These are phyloP conservation scores for Sutorius eximius DNA, from an alignment of 1,284 basidiomycete species.

Conservation along the genomic window DNA sequence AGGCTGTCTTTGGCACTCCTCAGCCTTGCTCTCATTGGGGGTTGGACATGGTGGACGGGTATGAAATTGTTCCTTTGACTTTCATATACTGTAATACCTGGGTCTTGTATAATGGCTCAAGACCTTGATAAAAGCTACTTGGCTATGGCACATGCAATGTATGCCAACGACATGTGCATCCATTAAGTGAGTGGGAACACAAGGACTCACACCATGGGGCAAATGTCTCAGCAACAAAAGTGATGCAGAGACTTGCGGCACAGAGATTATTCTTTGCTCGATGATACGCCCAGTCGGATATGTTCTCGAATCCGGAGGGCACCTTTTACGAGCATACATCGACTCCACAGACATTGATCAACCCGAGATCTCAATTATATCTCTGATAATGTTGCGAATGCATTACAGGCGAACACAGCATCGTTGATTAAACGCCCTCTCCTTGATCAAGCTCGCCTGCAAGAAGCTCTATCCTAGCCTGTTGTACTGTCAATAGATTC, in stretches of 20 bases:
- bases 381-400: neutral
- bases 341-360: neutral
- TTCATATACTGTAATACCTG: neutral
- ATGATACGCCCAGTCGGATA: conserved; percentile 77
- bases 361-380: neutral
- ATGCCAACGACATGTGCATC: conserved; percentile 6
- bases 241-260: neutral
- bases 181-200: neutral
- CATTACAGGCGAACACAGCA: conserved; percentile 4
- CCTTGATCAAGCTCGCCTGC: conserved; percentile 61
- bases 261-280: conserved; percentile 58
- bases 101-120: neutral
- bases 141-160: conserved; percentile 13
- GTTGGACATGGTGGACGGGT: conserved; percentile 61
- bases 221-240: neutral
- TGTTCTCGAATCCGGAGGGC: conserved; percentile 64
- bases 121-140: neutral
- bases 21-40: conserved; percentile 52
- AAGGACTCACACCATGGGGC: conserved; percentile 6
- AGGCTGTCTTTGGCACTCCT: conserved; percentile 60
- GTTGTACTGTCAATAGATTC: conserved; percentile 9
- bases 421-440: conserved; percentile 44
- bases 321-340: conserved; percentile 74
- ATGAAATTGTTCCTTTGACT: conserved; percentile 46
- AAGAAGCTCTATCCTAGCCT: conserved; percentile 69